Evolutionary conservation across 78 protist species (phyloP).

Genomic region (Protostelium mycophagum): DNA sequence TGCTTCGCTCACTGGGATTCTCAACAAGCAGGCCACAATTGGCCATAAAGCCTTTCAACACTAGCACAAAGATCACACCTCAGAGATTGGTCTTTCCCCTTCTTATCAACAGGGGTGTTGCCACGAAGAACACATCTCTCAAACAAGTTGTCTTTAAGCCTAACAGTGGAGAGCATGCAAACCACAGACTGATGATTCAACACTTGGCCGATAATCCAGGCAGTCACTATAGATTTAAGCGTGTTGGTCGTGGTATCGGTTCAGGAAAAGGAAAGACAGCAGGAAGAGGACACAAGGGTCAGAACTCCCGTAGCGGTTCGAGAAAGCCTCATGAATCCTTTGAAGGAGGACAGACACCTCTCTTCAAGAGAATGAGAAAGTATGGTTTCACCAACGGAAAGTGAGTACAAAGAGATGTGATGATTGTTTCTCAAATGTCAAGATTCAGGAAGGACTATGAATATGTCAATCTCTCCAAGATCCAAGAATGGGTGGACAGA

Average conservation of each 20-base stretch:
- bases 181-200: background rate
- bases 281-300: slow-evolving; percentile 79
- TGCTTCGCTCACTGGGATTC: no score
- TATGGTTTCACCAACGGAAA: slow-evolving; percentile 55
- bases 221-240: background rate
- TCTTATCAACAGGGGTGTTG: background rate
- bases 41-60: no score
- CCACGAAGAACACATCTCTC: background rate
- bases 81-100: no score
- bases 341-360: slow-evolving; percentile 85
- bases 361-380: slow-evolving; percentile 64
- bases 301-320: slow-evolving; percentile 67
- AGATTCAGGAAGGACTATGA: slow-evolving; percentile 18
- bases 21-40: no score
- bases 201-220: background rate
- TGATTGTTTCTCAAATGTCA: no score
- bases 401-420: background rate
- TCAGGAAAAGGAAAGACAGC: slow-evolving; percentile 72
- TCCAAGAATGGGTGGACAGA: slow-evolving; percentile 28
- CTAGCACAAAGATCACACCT: no score
- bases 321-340: slow-evolving; percentile 38
- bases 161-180: background rate
- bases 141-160: background rate
- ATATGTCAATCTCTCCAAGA: slow-evolving; percentile 24
- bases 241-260: slow-evolving; percentile 80